phyloP scores from a whole-genome alignment of 2,329 filamentous ascomycete genomes.

The Aspergillus transmontanensis region DNA sequence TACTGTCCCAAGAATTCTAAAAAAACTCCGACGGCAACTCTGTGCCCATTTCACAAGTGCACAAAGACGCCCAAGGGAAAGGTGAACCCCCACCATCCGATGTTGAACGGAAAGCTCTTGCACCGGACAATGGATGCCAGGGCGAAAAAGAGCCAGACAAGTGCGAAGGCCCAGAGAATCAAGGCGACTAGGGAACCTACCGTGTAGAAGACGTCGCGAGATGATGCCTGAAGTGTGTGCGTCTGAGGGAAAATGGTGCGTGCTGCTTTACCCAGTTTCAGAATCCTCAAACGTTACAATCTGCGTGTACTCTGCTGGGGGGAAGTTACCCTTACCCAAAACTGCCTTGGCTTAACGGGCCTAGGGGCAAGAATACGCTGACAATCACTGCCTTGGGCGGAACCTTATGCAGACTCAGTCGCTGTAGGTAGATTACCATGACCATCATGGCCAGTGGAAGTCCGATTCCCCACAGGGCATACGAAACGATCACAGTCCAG shows the following conservation, averaged over 20 bases:
- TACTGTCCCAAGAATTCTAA: conserved; percentile 57
- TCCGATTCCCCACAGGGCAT: conserved; percentile 72
- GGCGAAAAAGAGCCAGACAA: conserved; percentile 46
- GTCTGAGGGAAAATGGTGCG: conserved; percentile 37
- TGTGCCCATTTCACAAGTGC: conserved; percentile 45
- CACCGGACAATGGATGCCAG: conserved; percentile 36
- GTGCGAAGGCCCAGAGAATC: conserved; percentile 43
- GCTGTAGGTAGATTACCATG: conserved; percentile 70
- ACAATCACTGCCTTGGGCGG: conserved; percentile 70
- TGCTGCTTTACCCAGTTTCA: conserved; percentile 55
- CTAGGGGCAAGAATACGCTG: conserved; percentile 68
- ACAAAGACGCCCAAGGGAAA: conserved; percentile 62
- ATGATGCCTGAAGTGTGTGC: conserved; percentile 30
- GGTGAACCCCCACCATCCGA: conserved; percentile 65
- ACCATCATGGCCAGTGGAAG: conserved; percentile 64
- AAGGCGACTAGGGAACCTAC: conserved; percentile 41
- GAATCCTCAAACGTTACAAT: conserved; percentile 34
- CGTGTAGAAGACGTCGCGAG: conserved; percentile 37
- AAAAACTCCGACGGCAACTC: conserved; percentile 59
- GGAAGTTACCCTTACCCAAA: conserved; percentile 49
- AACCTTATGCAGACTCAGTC: conserved; percentile 68
- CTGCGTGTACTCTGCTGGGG: background rate
- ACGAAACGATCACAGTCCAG: conserved; percentile 65
- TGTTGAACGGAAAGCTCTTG: conserved; percentile 59
- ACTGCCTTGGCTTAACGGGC: conserved; percentile 67